Evolutionary conservation across 1,139 yeast species (phyloP).

Genomic region (Blastobotrys arbuscula): DNA sequence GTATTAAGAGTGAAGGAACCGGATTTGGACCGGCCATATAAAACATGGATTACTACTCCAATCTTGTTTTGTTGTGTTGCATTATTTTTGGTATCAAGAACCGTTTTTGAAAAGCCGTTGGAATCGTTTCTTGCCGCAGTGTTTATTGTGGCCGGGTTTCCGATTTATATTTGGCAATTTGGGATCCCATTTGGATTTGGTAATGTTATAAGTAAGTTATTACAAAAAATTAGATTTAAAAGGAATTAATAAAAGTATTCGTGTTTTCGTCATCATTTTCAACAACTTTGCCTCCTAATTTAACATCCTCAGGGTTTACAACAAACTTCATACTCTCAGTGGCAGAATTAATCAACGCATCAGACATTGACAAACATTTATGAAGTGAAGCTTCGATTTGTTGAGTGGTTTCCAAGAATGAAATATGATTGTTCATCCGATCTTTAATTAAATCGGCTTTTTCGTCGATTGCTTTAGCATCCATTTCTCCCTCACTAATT

Average conservation of each 20-base stretch:
- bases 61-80: conserved; percentile 38
- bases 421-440: conserved; percentile 23
- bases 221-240: too few relatives aligned
- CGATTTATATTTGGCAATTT: conserved; percentile 29
- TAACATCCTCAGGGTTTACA: conserved; percentile 22
- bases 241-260: too few relatives aligned
- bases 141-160: conserved; percentile 33
- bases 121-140: conserved; percentile 28
- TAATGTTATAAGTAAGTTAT: not conserved
- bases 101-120: conserved; percentile 35
- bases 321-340: conserved; percentile 20
- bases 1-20: conserved; percentile 36
- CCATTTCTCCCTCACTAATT: conserved; percentile 5
- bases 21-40: conserved; percentile 35
- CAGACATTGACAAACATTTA: conserved; percentile 22
- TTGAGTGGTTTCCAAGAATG: conserved; percentile 23
- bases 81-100: conserved; percentile 33
- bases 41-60: conserved; percentile 36
- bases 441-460: conserved; percentile 19
- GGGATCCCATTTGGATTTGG: conserved; percentile 11
- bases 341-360: conserved; percentile 23
- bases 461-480: conserved; percentile 13
- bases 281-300: conserved; percentile 18
- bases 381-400: conserved; percentile 20
- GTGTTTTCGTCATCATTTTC: conserved; percentile 5